These are phyloP conservation scores for Cercospora janseana DNA, from an alignment of 2,329 filamentous ascomycete species.

Conservation along the genomic window DNA sequence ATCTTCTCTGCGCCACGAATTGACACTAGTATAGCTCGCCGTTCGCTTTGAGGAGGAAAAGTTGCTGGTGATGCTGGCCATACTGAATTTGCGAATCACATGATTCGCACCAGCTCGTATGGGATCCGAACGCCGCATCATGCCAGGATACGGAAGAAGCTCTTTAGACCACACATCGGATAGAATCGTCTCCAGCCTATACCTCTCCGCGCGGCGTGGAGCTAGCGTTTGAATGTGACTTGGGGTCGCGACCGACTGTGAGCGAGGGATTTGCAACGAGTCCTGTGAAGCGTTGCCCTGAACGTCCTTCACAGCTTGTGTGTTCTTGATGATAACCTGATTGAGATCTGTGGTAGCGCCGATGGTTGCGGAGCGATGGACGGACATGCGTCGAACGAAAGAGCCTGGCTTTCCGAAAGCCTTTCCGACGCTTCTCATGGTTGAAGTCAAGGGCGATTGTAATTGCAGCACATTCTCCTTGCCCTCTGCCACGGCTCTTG, in stretches of 20 bases:
- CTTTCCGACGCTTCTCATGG: slow-evolving; percentile 71
- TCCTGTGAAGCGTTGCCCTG: slow-evolving; percentile 44
- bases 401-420: slow-evolving; percentile 70
- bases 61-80: slow-evolving; percentile 72
- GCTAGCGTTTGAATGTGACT: slow-evolving; percentile 68
- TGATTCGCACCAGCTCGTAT: slow-evolving; percentile 78
- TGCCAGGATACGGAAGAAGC: slow-evolving; percentile 76
- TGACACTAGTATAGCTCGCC: slow-evolving; percentile 52
- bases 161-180: slow-evolving; percentile 83
- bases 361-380: slow-evolving; percentile 74
- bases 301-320: slow-evolving; percentile 63
- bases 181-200: slow-evolving; percentile 70
- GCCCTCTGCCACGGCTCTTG: slow-evolving; percentile 51
- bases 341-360: slow-evolving; percentile 65
- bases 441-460: slow-evolving; percentile 64
- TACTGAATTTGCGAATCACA: slow-evolving; percentile 83
- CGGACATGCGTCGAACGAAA: slow-evolving; percentile 67
- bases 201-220: slow-evolving; percentile 71
- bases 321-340: slow-evolving; percentile 85
- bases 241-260: slow-evolving; percentile 73
- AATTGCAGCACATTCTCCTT: slow-evolving; percentile 50
- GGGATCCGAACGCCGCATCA: slow-evolving; percentile 66
- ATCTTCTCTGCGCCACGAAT: slow-evolving; percentile 33
- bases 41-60: slow-evolving; percentile 74
- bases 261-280: slow-evolving; percentile 66